Evolutionary conservation across 2,329 filamentous ascomycete genomes (phyloP).

Genomic region (Fusarium proliferatum): DNA sequence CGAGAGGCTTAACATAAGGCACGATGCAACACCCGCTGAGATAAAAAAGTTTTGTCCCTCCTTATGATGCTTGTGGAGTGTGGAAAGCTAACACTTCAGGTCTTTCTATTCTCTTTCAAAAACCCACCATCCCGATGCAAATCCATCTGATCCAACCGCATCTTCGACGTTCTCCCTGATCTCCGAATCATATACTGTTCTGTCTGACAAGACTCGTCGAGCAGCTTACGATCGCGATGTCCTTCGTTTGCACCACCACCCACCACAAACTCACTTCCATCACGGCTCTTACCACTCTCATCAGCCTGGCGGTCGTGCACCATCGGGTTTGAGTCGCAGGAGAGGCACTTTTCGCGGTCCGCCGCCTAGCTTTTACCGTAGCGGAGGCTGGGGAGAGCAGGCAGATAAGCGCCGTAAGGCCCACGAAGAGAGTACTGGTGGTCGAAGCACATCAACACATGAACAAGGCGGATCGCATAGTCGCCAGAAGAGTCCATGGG

Average conservation of each 20-base stretch:
- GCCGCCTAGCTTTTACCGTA: conserved; percentile 88
- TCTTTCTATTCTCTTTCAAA: conserved; percentile 94
- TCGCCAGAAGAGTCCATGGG: conserved; percentile 38
- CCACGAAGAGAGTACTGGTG: conserved; percentile 58
- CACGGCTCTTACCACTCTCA: conserved; percentile 68
- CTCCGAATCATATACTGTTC: conserved; percentile 83
- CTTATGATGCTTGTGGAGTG: not conserved
- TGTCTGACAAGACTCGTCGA: conserved; percentile 79
- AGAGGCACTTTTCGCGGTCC: conserved; percentile 83
- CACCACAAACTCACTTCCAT: conserved; percentile 48
- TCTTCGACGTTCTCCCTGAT: conserved; percentile 83
- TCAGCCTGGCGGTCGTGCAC: conserved; percentile 79
- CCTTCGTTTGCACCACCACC: conserved; percentile 54
- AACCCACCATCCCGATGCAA: conserved; percentile 90
- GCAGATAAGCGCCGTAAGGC: conserved; percentile 67
- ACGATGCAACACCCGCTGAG: conserved; percentile 75
- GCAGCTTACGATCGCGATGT: conserved; percentile 82
- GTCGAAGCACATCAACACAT: conserved; percentile 34
- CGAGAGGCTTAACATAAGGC: conserved; percentile 78
- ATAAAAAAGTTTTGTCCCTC: conserved; percentile 79
- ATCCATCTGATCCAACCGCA: conserved; percentile 79
- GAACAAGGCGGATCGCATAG: conserved; percentile 21
- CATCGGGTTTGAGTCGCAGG: conserved; percentile 83
- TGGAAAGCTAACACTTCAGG: conserved; percentile 49
- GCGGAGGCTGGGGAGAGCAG: conserved; percentile 80